Evolutionary conservation across 441 rosid genomes (phyloP).

Genomic region (Jatropha multifida): DNA sequence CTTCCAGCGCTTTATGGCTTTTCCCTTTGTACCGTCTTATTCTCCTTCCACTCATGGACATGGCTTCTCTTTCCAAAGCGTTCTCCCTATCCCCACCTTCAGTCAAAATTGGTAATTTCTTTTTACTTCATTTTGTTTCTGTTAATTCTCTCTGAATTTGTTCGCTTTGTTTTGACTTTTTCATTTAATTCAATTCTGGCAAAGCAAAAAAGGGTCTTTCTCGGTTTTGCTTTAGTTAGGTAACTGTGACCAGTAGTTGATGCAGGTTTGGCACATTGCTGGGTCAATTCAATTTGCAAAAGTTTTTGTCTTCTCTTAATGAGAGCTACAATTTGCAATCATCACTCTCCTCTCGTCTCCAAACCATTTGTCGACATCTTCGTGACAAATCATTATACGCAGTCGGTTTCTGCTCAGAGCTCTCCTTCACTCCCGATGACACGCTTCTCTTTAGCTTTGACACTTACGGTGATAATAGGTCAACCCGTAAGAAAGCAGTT

Average conservation of each 20-base stretch:
- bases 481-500: conserved; percentile 65
- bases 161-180: not conserved
- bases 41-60: conserved; percentile 31
- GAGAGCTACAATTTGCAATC: conserved; percentile 25
- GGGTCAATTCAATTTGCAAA: conserved; percentile 76
- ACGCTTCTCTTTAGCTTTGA: conserved; percentile 61
- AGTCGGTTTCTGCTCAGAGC: conserved; percentile 71
- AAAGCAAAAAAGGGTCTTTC: too few relatives aligned
- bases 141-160: not conserved
- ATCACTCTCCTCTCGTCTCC: conserved; percentile 38
- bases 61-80: conserved; percentile 64
- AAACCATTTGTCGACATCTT: conserved; percentile 34
- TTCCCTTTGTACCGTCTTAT: conserved; percentile 68
- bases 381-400: conserved; percentile 77
- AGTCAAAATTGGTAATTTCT: conserved; percentile 54
- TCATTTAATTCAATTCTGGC: not conserved
- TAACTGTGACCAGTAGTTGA: not conserved
- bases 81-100: conserved; percentile 53
- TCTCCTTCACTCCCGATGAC: conserved; percentile 61
- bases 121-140: not conserved
- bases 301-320: conserved; percentile 53
- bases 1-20: conserved; percentile 87
- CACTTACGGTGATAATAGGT: conserved; percentile 35
- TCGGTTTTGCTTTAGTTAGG: not conserved
- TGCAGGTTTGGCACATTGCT: conserved; percentile 66